Base-by-base conservation (phyloP, 2,329 filamentous ascomycete genomes). In the Aspergillus ibericus region DNA sequence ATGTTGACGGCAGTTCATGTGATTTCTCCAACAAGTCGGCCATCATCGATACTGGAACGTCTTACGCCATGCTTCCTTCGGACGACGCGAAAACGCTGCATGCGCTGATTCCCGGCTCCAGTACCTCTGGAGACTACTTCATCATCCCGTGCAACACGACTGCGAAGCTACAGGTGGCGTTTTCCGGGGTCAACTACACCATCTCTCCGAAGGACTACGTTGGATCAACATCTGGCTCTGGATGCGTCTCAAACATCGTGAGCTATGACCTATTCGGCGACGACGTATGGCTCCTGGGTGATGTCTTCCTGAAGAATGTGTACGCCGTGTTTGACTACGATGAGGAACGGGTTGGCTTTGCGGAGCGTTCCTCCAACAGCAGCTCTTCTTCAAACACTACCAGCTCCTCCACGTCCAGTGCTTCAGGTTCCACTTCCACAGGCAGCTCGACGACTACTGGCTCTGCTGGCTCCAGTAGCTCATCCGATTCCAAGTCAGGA, bases 281-380 rank as follows among this genome's bases (percentile, higher is more conserved):
- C 67, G 71, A 77, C 34, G 76, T 86, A 27, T 96, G 92, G 91
- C 80, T 96, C n/a, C 75, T 96, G 1, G 92, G 92, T 1, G 92
- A 92, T 64, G 85, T 89, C 0, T 96, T 96, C 67, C 77, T 96
- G 61, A 96, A 96, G 78, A 96, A 96, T 66, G 92, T 96, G 15
- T 96, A 96, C 71, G 81, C 86, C 1, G 88, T 95, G 22, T 96
- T 96, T 71, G 92, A 96, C 72, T 85, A 85, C 54, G 91, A 93
- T 51, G 69, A 77, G 36, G 67, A 66, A 35, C 69, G 71, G 42
- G 70, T 80, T 38, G 78, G 78, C 13, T 72, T 76, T 60, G 73
- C 70, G 9, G 50, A 60, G 27, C 66, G 63, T 27, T 51, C 59
- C 12, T 55, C 52, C 5, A 52, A 62, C 29, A 54, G 62, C 6